Evolutionary conservation across 345 rosid species (phyloP).

Genomic region (Salix arbutifolia): DNA sequence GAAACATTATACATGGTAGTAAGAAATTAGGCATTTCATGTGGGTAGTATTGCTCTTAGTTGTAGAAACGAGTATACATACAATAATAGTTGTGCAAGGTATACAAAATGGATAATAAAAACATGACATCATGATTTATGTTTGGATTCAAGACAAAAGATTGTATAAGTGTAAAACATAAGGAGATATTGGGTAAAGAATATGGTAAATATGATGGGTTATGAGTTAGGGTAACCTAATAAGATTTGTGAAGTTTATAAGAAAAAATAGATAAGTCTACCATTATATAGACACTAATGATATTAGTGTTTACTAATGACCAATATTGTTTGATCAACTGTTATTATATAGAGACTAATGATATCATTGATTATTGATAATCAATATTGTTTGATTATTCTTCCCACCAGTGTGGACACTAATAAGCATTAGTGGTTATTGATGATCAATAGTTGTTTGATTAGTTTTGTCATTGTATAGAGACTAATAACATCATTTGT

Average conservation of each 20-base stretch:
- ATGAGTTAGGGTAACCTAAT: not conserved
- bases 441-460: no score
- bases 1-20: not conserved
- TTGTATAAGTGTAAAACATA: not conserved
- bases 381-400: no score
- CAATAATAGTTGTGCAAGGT: not conserved
- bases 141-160: rapidly evolving
- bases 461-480: rapidly evolving
- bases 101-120: not conserved
- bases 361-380: no score
- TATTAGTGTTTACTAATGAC: no score
- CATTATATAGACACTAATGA: rapidly evolving
- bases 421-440: no score
- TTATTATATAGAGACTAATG: no score
- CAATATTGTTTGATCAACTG: no score
- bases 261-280: not conserved
- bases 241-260: not conserved
- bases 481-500: no score
- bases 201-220: not conserved
- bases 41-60: not conserved
- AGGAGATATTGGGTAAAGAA: not conserved
- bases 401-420: no score
- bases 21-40: not conserved
- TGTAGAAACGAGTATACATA: rapidly evolving
- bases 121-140: not conserved